Evolutionary conservation across 768 basidiomycete species (phyloP).

Genomic region (Agaricus blazei): DNA sequence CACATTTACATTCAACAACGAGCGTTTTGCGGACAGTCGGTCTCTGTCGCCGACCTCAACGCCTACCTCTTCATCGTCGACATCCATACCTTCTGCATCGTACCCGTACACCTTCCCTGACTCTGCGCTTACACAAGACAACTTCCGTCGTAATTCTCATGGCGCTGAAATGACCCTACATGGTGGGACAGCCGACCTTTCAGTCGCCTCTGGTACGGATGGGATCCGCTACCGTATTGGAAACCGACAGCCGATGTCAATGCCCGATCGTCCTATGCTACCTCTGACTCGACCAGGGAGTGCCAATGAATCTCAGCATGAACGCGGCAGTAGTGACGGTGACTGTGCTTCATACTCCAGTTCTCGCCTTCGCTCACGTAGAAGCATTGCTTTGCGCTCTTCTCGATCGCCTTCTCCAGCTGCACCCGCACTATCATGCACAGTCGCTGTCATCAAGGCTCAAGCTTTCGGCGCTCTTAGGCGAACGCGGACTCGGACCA

Average conservation of each 20-base stretch:
- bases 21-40: slow-evolving; percentile 44
- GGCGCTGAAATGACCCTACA: slow-evolving; percentile 64
- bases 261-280: slow-evolving; percentile 41
- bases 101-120: slow-evolving; percentile 59
- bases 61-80: slow-evolving; percentile 56
- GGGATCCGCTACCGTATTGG: slow-evolving; percentile 58
- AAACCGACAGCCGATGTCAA: slow-evolving; percentile 41
- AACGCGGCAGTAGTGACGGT: slow-evolving; percentile 52
- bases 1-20: slow-evolving; percentile 12
- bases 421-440: slow-evolving; percentile 57
- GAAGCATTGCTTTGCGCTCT: slow-evolving; percentile 34
- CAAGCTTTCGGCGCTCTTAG: slow-evolving; percentile 85
- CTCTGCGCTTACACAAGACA: slow-evolving; percentile 37
- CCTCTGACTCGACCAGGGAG: slow-evolving; percentile 44
- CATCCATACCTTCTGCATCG: slow-evolving; percentile 62
- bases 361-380: slow-evolving; percentile 44
- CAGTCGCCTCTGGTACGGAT: slow-evolving; percentile 45
- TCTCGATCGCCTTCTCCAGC: slow-evolving; percentile 46
- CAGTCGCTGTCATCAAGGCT: slow-evolving; percentile 86
- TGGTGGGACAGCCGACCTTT: slow-evolving; percentile 70
- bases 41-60: slow-evolving; percentile 69
- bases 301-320: slow-evolving; percentile 47
- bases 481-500: slow-evolving; percentile 69
- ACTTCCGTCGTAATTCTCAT: slow-evolving; percentile 54
- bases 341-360: slow-evolving; percentile 31